Evolutionary conservation across 306 rosid genomes (phyloP), one percentile per base, ranked within the genome.

Genomic region (Comarum palustre): DNA sequence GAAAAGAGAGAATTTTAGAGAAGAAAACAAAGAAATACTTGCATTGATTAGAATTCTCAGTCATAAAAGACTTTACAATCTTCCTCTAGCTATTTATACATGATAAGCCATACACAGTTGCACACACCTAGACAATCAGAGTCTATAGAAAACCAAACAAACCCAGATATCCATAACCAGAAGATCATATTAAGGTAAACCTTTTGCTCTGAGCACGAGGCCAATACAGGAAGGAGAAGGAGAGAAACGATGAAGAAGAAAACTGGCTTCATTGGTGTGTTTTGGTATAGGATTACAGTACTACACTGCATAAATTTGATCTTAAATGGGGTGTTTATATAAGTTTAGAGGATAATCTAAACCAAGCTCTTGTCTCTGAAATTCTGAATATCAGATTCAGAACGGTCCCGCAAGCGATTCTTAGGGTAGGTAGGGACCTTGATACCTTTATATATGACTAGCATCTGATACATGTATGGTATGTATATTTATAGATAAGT

Each of bases 1-100:
- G n/a, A n/a, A n/a, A n/a, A n/a, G n/a, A n/a, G n/a, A n/a, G n/a
- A n/a, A n/a, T n/a, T n/a, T n/a, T n/a, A n/a, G n/a, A n/a, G n/a
- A n/a, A n/a, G n/a, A n/a, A n/a, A n/a, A n/a, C n/a, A n/a, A n/a
- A n/a, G n/a, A n/a, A n/a, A n/a, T n/a, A n/a, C n/a, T n/a, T n/a
- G n/a, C n/a, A n/a, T n/a, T n/a, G n/a, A n/a, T n/a, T n/a, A n/a
- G n/a, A n/a, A n/a, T n/a, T n/a, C n/a, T n/a, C n/a, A n/a, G n/a
- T n/a, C n/a, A n/a, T n/a, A 75, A 93, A 89, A 79, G 95, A 89
- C 76, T 68, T 50, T 86, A 88, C 69, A 88, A n/a, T n/a, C n/a
- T n/a, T n/a, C 85, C 97, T n/a, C n/a, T n/a, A n/a, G n/a, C n/a
- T n/a, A n/a, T n/a, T n/a, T 93, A 80, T 34, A 5, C 0, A 48